Evolutionary conservation across 306 rosid species (phyloP).

Genomic region (Alnus rubra): DNA sequence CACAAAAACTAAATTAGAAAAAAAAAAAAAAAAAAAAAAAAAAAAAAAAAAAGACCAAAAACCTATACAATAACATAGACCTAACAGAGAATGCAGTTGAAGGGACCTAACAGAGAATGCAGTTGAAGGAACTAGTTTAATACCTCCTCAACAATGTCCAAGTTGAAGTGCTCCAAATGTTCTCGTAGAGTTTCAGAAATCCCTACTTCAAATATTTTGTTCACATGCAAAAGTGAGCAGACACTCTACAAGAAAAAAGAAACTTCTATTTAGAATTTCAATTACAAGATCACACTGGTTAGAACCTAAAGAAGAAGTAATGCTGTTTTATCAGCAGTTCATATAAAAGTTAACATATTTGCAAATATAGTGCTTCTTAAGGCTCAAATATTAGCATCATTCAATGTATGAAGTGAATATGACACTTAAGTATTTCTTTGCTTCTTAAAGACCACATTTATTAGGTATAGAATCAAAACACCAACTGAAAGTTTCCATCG

Average conservation of each 20-base stretch:
- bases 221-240: constrained; percentile 80
- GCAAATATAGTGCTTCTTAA: not conserved
- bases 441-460: not conserved
- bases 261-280: not conserved
- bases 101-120: constrained; percentile 29
- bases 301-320: not conserved
- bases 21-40: not conserved
- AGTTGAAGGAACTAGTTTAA: constrained; percentile 22
- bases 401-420: not conserved
- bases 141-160: constrained; percentile 85
- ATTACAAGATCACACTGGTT: not conserved
- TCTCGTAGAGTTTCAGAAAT: constrained; percentile 84
- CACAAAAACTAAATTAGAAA: not conserved
- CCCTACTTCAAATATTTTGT: constrained; percentile 95
- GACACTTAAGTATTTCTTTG: not conserved
- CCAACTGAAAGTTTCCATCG: not conserved
- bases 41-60: constrained; percentile 21
- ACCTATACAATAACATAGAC: constrained; percentile 13
- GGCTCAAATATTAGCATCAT: not conserved
- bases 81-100: constrained; percentile 28
- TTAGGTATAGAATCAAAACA: not conserved
- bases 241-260: constrained; percentile 56
- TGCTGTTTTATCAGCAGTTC: not conserved
- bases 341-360: not conserved
- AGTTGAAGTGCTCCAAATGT: constrained; percentile 58